Base-by-base conservation (phyloP, 1,139 yeast genomes). In the Candida glucosophila region DNA sequence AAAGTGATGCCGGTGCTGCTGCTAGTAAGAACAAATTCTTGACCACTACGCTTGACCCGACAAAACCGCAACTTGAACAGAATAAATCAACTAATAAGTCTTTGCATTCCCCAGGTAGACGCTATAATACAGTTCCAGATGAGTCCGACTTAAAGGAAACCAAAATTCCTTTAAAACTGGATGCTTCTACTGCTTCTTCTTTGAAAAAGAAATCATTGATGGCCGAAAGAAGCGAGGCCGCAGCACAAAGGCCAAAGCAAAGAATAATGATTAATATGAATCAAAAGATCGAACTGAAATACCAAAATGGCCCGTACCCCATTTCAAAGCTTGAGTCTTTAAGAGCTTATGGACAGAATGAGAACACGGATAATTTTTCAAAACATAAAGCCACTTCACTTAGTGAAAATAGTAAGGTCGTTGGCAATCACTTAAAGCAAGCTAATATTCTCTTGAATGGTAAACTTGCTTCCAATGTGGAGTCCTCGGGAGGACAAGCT, bases 1-100 rank as follows among this genome's bases (percentile, higher is more conserved):
- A 19, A 22, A 22, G 14, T 12, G 5, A 15, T 4, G 25, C 20
- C 8, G 19, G 20, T 14, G 13, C n/a, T 4, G 14, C 25, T 19
- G 20, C 31, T 18, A 29, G 22, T 15, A 53, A 49, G 31, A 59
- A 58, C 28, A 44, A 51, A 32, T 58, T 60, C 29, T 44, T 60
- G 22, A 54, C 65, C 1, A 58, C 67, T 3, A 52, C 58, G 3
- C 40, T 60, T 17, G 53, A 52, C 14, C 58, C 58, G 1, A 39
- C 45, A 6, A 21, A 19, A 13, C 9, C 7, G 9, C 7, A 19
- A n/a, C n/a, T n/a, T n/a, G n/a, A n/a, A n/a, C n/a, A n/a, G n/a
- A n/a, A n/a, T n/a, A n/a, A n/a, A n/a, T n/a, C n/a, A 1, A 39
- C 45, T 1, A 47, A 40, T 7, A 21, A 19, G 21, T n/a, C 7